phyloP scores from a whole-genome alignment of 176 grass and related monocot species.

The Oryza australiensis region DNA sequence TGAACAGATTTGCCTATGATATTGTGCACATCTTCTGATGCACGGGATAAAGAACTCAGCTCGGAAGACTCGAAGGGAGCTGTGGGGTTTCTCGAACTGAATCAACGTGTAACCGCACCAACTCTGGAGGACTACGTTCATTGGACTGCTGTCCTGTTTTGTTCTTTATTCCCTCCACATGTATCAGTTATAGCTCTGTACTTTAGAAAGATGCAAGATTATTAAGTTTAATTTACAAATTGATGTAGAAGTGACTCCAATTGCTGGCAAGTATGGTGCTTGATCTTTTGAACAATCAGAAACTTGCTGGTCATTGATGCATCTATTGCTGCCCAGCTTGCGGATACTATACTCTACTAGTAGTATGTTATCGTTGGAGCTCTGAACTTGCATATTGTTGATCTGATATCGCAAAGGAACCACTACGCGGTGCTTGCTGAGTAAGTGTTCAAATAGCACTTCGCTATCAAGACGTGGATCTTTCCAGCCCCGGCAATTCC shows the following conservation, averaged over 20 bases:
- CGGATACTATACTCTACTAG: not conserved
- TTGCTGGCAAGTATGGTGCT: not conserved
- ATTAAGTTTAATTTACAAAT: not conserved
- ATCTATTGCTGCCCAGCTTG: not conserved
- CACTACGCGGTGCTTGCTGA: slow-evolving; percentile 16
- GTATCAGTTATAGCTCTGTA: not conserved
- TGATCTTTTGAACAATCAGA: not conserved
- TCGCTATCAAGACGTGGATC: not conserved
- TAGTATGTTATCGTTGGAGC: not conserved
- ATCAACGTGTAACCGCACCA: not conserved
- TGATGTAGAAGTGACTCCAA: not conserved
- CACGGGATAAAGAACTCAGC: slow-evolving; percentile 21
- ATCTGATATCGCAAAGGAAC: not conserved
- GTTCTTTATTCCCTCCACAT: not conserved
- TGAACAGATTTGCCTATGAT: slow-evolving; percentile 80
- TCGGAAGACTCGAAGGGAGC: not conserved
- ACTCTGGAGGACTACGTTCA: not conserved
- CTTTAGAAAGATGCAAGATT: not conserved
- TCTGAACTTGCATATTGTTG: not conserved
- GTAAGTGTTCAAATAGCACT: slow-evolving; percentile 26
- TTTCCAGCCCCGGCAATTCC: not conserved
- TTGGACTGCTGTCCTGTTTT: not conserved
- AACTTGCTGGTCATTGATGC: not conserved
- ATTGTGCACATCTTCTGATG: slow-evolving; percentile 92
- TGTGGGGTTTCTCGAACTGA: not conserved